phyloP scores from a whole-genome alignment of 2,329 filamentous ascomycete genomes.

The Thielaviopsis populi region DNA sequence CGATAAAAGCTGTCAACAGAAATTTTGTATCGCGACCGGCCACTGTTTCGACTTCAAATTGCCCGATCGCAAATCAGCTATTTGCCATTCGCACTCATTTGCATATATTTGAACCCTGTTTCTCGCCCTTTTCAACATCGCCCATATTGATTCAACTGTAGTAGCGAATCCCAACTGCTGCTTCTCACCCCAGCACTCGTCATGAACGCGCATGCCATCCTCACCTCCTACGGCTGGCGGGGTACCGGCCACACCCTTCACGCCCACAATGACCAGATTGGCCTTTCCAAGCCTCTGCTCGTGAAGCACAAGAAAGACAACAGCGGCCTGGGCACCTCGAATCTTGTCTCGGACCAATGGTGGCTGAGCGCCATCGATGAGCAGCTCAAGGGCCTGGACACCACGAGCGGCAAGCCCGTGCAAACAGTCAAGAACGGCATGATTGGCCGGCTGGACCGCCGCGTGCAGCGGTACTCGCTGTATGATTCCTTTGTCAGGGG shows the following conservation, averaged over 20 bases:
- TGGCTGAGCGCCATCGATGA: conserved; percentile 93
- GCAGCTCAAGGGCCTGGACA: conserved; percentile 67
- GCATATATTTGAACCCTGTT: background rate
- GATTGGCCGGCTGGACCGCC: conserved; percentile 41
- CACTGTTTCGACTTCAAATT: background rate
- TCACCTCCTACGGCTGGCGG: conserved; percentile 78
- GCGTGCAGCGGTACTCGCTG: conserved; percentile 45
- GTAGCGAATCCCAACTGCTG: background rate
- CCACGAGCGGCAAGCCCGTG: conserved; percentile 39
- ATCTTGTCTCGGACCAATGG: conserved; percentile 69
- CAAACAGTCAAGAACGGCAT: conserved; percentile 41
- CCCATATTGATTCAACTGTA: background rate
- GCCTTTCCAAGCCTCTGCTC: conserved; percentile 69
- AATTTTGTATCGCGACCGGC: background rate
- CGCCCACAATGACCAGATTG: conserved; percentile 52
- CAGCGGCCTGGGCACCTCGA: conserved; percentile 66
- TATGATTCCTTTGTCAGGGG: conserved; percentile 79
- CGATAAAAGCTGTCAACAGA: background rate
- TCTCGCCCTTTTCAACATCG: background rate
- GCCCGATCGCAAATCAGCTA: background rate
- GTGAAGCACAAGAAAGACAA: conserved; percentile 70
- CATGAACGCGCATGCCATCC: conserved; percentile 76
- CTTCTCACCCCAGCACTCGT: background rate
- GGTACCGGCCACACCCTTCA: conserved; percentile 81
- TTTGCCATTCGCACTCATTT: background rate